Base-by-base conservation (phyloP, 23 red algal species). In the Gracilaria caudata region DNA sequence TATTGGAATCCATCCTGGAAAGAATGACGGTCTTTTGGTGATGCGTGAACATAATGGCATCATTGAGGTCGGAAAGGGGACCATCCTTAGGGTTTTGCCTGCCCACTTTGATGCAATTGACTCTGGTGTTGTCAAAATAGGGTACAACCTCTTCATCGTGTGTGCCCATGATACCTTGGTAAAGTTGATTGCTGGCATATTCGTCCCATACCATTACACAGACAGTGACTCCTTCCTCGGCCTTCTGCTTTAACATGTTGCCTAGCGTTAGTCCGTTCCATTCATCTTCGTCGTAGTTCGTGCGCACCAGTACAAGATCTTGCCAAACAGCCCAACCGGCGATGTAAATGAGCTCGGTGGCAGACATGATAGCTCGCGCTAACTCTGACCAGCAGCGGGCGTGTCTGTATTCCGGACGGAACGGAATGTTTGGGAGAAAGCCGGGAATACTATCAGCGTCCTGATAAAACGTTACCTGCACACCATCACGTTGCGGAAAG, bases 191-290 rank as follows among this genome's bases (percentile, higher is more conserved):
- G 70, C 81, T 87, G 23, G 82, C 83, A 21, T 86, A 65, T 41
- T 95, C 93, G 44, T 95, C 93, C 93, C 93, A 95, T 12, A 90
- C 81, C 86, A 95, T 90, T 12, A 95, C 80, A 33, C 51, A 83
- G 41, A 95, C 93, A 4, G 45, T 78, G 6, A 90, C 82, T 20
- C 93, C 93, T 63, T 92, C 87, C 26, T 83, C 68, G 3, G 93
- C 93, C 35, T 95, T 95, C 30, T 83, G 75, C 29, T 80, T 81
- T 4, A 95, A 80, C 93, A 95, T 70, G 25, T 84, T 43, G 0
- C 85, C 93, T 4, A 95, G 61, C 5, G 78, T 89, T 32, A 80
- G 64, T 21, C 71, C 84, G 34, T 51, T 66, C 86, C 73, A 79
- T 26, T 83, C 81, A 32, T 93, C 81, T 39, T 74, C 85, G 13